Base-by-base conservation (phyloP, 768 basidiomycete genomes). In the Pisolithus marmoratus region DNA sequence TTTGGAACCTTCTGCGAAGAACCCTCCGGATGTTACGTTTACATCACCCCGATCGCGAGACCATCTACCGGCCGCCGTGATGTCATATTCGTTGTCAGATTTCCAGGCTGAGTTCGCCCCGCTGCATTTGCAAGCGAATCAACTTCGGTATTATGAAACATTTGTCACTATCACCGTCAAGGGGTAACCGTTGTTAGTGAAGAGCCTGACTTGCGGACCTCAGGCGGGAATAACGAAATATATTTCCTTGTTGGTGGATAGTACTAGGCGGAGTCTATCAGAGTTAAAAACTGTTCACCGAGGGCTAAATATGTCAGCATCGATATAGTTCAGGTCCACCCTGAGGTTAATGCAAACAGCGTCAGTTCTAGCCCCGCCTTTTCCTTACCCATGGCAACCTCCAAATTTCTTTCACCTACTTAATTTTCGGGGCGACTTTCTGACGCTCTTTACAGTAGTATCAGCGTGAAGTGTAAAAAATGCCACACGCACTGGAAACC, bases 201-300 rank as follows among this genome's bases (percentile, higher is more conserved):
- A 34, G 51, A 50, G 26, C 59, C 51, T n/a, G 57, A 31, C 23
- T 48, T 23, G 14, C 59, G 75, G 8, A 74, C 68, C 60, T 83
- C 82, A 0, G 85, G 80, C 5, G 93, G 90, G 65, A 93, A 94
- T 27, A 97, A 76, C 2, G 93, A 90, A 29, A 96, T 82, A 64
- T 97, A 96, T 72, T 91, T 94, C 62, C 84, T 80, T 11, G 79
- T 74, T 67, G 88, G 92, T 5, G 90, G 90, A 65, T 86, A 93
- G 65, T 91, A 81, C 90, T 92, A 54, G 14, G 23, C 49, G 15
- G 17, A 34, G 20, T 15, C n/a, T n/a, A 24, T 36, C 38, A 38
- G 23, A 15, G 34, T 7, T 8, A n/a, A 37, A 34, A 9, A 11
- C 49, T 14, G 36, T 7, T 36, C 26, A 24, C 29, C 9, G 23